Percentiles rank a stretch among this genome's conserved stretches.
Evolutionary conservation across 768 basidiomycete genomes (phyloP).

Genomic region (Lentinula raphanica): DNA sequence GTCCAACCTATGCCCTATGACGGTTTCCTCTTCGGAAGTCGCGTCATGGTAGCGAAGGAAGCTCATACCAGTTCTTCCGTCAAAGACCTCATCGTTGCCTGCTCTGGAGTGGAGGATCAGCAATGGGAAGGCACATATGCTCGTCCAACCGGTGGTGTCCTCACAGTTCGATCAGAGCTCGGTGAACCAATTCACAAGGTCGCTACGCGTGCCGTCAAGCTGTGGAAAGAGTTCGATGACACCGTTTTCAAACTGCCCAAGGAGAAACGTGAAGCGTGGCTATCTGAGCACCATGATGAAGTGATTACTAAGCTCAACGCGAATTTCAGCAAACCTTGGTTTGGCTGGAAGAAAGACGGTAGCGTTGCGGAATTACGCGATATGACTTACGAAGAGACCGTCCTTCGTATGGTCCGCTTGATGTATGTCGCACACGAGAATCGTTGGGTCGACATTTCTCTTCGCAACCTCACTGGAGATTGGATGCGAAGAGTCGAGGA

Average conservation of each 20-base stretch:
- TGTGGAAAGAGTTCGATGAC: slow-evolving; percentile 99
- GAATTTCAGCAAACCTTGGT: slow-evolving; percentile 97
- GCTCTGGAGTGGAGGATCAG: slow-evolving; percentile 84
- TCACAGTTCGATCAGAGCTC: slow-evolving; percentile 95
- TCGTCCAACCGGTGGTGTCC: slow-evolving; percentile 91
- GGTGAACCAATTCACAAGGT: slow-evolving; percentile 99
- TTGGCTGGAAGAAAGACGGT: slow-evolving; percentile 89
- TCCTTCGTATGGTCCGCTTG: slow-evolving; percentile 83
- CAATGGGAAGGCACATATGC: slow-evolving; percentile 94
- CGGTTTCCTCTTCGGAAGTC: slow-evolving; percentile 91
- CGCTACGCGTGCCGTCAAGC: slow-evolving; percentile 91
- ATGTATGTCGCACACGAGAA: slow-evolving; percentile 92
- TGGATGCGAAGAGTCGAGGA: slow-evolving; percentile 96
- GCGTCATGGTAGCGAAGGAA: slow-evolving; percentile 99
- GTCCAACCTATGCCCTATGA: slow-evolving; percentile 98
- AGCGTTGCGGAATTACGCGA: slow-evolving; percentile 84
- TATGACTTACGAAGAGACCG: slow-evolving; percentile 98
- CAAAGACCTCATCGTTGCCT: slow-evolving; percentile 94
- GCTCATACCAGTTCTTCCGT: slow-evolving; percentile 92
- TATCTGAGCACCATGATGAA: slow-evolving; percentile 80
- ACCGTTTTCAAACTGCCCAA: slow-evolving; percentile 92
- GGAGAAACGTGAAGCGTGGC: slow-evolving; percentile 91
- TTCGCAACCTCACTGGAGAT: slow-evolving; percentile 93
- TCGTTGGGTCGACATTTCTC: slow-evolving; percentile 89
- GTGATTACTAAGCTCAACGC: slow-evolving; percentile 89